Evolutionary conservation across 768 basidiomycete species (phyloP).

Genomic region (Termitomyces bulborhizus): DNA sequence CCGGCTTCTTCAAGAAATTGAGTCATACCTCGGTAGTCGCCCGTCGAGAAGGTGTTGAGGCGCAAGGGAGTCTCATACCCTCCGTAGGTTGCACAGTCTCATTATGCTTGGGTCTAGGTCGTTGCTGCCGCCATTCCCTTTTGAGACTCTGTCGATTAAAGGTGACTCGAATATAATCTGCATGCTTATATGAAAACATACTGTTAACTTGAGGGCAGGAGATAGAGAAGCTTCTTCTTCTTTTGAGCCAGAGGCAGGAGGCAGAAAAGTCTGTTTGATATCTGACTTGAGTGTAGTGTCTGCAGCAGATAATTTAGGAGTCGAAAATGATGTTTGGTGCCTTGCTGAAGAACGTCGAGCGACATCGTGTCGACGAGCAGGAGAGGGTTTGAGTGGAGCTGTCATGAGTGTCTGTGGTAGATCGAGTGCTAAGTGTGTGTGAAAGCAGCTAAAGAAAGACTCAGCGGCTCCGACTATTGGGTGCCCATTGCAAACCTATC

Average conservation of each 20-base stretch:
- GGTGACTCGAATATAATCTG: not conserved
- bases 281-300: not conserved
- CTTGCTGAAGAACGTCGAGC: not conserved
- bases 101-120: not conserved
- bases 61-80: not conserved
- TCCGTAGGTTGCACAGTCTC: not conserved
- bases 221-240: not conserved
- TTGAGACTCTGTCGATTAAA: not conserved
- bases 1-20: not conserved
- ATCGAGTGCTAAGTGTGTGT: no score
- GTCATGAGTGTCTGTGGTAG: conserved; percentile 1
- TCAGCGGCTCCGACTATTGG: no score
- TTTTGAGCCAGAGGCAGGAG: not conserved
- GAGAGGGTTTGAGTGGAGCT: not conserved
- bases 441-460: not conserved
- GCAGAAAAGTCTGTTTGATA: not conserved
- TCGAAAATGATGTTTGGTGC: not conserved
- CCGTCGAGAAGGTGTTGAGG: not conserved
- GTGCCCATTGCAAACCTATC: not conserved
- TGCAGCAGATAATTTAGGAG: not conserved
- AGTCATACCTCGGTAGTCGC: not conserved
- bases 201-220: not conserved
- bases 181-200: not conserved
- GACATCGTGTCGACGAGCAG: conserved; percentile 1
- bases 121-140: not conserved